These are phyloP conservation scores for Aspergillus egyptiacus DNA, from an alignment of 495 filamentous ascomycete species.

Conservation along the genomic window DNA sequence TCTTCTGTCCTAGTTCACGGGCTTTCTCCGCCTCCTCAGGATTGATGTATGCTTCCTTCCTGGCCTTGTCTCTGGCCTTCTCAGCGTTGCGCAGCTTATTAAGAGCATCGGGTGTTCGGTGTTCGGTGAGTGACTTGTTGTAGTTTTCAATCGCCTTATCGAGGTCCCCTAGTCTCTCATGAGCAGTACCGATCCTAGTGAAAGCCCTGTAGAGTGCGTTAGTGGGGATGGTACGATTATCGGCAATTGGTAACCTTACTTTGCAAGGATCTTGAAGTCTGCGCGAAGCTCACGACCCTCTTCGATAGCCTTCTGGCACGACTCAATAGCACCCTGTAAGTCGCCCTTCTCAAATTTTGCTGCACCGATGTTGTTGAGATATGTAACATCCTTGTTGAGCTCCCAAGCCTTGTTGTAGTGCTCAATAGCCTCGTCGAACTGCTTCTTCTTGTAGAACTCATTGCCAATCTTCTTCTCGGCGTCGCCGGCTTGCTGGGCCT, in stretches of 20 bases:
- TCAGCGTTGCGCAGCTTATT: constrained; percentile 91
- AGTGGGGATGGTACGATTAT: not conserved
- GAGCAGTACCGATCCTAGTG: constrained; percentile 80
- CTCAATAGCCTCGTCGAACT: constrained; percentile 89
- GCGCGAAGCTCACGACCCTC: constrained; percentile 79
- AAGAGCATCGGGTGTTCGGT: constrained; percentile 90
- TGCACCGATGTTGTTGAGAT: constrained; percentile 92
- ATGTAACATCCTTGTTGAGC: constrained; percentile 90
- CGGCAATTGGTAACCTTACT: constrained; percentile 42
- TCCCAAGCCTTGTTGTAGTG: constrained; percentile 97
- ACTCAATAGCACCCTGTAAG: constrained; percentile 75
- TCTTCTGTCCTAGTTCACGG: constrained; percentile 86
- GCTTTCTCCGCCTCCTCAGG: constrained; percentile 91
- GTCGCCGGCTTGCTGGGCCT: constrained; percentile 89
- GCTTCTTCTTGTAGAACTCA: constrained; percentile 94
- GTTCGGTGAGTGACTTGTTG: constrained; percentile 88
- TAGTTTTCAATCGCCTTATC: constrained; percentile 81
- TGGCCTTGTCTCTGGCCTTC: constrained; percentile 72
- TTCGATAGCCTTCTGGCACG: constrained; percentile 81
- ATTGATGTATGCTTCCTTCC: constrained; percentile 79
- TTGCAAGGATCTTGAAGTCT: constrained; percentile 96
- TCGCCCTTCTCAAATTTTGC: constrained; percentile 96
- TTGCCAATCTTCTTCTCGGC: constrained; percentile 93
- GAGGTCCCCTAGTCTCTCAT: constrained; percentile 84
- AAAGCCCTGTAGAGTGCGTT: constrained; percentile 51